Percentiles rank a stretch among this genome's conserved stretches.
Evolutionary conservation across 805 yeast genomes (phyloP).

Genomic region (Candida ovalis): DNA sequence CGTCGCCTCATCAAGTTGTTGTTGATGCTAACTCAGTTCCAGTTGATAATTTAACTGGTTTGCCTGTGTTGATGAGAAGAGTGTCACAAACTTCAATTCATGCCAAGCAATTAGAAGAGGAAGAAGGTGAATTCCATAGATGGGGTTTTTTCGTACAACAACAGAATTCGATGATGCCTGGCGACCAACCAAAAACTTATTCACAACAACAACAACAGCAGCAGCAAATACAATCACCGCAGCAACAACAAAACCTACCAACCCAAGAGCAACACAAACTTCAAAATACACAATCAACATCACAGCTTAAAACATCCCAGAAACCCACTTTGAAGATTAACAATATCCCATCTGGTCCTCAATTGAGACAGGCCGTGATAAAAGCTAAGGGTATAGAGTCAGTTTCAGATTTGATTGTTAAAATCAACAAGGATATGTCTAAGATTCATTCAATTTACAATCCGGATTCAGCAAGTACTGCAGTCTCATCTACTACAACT

Average conservation of each 20-base stretch:
- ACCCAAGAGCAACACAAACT: not conserved
- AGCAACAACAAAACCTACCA: not conserved
- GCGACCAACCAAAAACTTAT: constrained; percentile 8
- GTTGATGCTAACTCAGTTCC: constrained; percentile 58
- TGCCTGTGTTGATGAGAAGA: constrained; percentile 63
- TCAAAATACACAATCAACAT: constrained; percentile 1
- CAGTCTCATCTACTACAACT: constrained; percentile 1
- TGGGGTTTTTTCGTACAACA: constrained; percentile 80
- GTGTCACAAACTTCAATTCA: constrained; percentile 61
- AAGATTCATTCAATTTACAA: constrained; percentile 26
- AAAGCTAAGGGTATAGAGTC: constrained; percentile 73
- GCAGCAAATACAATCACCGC: not conserved
- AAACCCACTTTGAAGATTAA: constrained; percentile 27
- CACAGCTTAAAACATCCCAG: constrained; percentile 1
- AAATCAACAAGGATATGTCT: constrained; percentile 49
- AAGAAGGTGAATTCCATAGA: constrained; percentile 88
- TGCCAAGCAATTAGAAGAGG: constrained; percentile 77
- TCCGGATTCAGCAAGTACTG: constrained; percentile 5
- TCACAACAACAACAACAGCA: constrained; percentile 2
- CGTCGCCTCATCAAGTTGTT: constrained; percentile 68
- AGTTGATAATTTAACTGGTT: constrained; percentile 66
- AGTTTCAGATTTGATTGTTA: constrained; percentile 62
- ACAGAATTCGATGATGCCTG: constrained; percentile 36
- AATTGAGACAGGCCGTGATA: constrained; percentile 57
- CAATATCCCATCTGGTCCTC: constrained; percentile 49